These are phyloP conservation scores for Leishmania amazonensis DNA, from an alignment of 208 protist species.

Conservation along the genomic window DNA sequence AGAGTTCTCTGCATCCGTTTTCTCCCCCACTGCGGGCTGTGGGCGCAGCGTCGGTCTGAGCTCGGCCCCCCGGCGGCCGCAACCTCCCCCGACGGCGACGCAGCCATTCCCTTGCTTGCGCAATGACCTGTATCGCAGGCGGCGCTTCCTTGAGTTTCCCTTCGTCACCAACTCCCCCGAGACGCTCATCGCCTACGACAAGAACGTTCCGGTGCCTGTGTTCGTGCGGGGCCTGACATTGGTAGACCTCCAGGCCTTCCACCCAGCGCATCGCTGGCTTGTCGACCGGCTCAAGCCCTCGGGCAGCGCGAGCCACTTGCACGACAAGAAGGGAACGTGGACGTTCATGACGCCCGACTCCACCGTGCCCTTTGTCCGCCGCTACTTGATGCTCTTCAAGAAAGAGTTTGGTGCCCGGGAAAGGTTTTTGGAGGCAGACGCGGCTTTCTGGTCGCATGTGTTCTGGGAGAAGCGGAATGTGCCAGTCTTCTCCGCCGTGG, in stretches of 20 bases:
- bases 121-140: conserved; percentile 7
- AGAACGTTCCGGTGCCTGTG: not conserved
- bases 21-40: not conserved
- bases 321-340: not conserved
- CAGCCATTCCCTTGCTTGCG: not conserved
- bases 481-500: not conserved
- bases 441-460: not conserved
- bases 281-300: conserved; percentile 12
- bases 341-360: conserved; percentile 22
- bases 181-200: conserved; percentile 21
- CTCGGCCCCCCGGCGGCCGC: not conserved
- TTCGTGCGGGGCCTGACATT: conserved; percentile 16
- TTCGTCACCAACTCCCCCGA: conserved; percentile 24
- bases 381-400: conserved; percentile 30
- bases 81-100: not conserved
- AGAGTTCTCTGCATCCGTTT: not conserved
- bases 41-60: not conserved
- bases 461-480: conserved; percentile 3
- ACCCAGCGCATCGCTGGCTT: conserved; percentile 30
- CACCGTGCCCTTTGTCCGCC: conserved; percentile 22
- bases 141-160: conserved; percentile 23
- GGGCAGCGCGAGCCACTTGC: not conserved
- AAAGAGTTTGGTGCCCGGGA: conserved; percentile 1
- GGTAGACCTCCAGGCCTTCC: conserved; percentile 29
- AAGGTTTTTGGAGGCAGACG: not conserved